Evolutionary conservation across 1,284 basidiomycete species (phyloP).

Genomic region (Ganoderma sp.): DNA sequence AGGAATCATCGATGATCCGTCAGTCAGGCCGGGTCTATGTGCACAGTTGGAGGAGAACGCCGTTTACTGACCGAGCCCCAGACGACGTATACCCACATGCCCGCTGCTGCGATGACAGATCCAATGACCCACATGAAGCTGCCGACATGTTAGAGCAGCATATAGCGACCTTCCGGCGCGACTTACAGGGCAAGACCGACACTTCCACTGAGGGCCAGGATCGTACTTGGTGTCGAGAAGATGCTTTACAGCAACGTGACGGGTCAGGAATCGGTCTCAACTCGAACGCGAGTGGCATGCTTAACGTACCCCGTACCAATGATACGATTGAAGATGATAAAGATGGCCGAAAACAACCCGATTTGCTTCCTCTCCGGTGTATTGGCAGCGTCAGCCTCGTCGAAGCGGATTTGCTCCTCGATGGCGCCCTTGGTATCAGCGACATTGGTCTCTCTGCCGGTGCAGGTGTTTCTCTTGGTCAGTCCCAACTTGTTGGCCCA

Average conservation of each 20-base stretch:
- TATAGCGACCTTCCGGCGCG: background rate
- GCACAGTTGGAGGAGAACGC: too few species aligned
- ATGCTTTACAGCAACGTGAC: constrained; percentile 43
- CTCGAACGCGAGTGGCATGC: too few species aligned
- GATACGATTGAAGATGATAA: constrained; percentile 52
- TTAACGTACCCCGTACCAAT: constrained; percentile 54
- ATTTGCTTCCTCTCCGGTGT: background rate
- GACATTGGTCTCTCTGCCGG: background rate
- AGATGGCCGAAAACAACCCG: constrained; percentile 3
- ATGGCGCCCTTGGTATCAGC: background rate
- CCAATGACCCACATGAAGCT: constrained; percentile 72
- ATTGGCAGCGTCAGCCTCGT: constrained; percentile 7
- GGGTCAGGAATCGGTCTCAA: background rate
- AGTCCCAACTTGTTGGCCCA: background rate
- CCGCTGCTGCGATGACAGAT: constrained; percentile 62
- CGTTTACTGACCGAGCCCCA: constrained; percentile 70
- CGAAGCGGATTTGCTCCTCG: background rate
- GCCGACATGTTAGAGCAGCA: background rate
- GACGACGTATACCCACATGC: constrained; percentile 72
- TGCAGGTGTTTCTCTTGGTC: background rate
- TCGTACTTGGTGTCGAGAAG: constrained; percentile 66
- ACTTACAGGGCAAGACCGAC: constrained; percentile 57
- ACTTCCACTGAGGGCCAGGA: constrained; percentile 67
- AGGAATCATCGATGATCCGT: background rate
- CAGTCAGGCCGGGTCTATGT: too few species aligned